phyloP scores from a whole-genome alignment of 768 basidiomycete genomes.

The Panus rudis region DNA sequence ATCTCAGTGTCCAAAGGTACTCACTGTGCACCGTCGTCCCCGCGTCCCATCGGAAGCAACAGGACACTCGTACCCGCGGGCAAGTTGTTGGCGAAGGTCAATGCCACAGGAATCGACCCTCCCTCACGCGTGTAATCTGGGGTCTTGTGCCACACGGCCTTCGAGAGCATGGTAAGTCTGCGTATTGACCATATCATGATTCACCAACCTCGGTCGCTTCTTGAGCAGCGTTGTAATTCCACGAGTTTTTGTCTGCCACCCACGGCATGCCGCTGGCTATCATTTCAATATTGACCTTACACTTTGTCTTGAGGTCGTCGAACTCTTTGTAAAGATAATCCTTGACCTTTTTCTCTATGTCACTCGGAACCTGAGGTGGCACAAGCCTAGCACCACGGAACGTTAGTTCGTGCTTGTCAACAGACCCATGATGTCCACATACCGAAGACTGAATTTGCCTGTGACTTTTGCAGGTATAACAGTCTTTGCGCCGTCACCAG shows the following conservation, averaged over 20 bases:
- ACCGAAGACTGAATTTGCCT: constrained; percentile 95
- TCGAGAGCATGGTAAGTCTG: background rate
- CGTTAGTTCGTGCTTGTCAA: no score
- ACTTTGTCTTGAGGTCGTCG: background rate
- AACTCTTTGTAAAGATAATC: background rate
- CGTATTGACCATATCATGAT: background rate
- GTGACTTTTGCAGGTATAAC: constrained; percentile 87
- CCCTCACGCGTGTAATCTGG: background rate
- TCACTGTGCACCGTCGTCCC: background rate
- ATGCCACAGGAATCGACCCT: background rate
- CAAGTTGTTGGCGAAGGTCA: background rate
- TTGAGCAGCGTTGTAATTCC: background rate
- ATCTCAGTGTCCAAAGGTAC: background rate
- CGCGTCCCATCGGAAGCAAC: background rate
- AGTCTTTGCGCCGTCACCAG: constrained; percentile 75
- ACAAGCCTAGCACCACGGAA: background rate
- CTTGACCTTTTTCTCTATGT: constrained; percentile 46
- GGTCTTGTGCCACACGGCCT: background rate
- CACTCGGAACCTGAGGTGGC: background rate
- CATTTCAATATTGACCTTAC: background rate
- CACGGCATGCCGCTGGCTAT: background rate
- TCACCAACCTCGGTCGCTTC: background rate
- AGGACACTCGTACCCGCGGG: background rate
- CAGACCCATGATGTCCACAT: constrained; percentile 15
- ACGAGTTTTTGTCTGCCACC: background rate